Evolutionary conservation across 306 rosid species (phyloP).

Genomic region (Quercus alba): DNA sequence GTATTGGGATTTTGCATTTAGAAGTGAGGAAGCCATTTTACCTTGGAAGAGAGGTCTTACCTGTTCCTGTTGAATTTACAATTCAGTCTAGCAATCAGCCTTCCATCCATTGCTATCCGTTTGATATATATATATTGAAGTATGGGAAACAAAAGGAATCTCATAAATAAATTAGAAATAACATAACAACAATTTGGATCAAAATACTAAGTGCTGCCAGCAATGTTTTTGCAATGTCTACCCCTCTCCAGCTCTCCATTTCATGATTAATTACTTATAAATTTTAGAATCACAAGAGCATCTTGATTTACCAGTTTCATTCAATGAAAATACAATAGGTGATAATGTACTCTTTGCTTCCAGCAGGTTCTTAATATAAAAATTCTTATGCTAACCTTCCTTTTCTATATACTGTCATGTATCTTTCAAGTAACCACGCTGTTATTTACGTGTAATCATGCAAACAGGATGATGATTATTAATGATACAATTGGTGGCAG

Average conservation of each 20-base stretch:
- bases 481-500: too few species aligned
- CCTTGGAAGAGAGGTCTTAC: neutral
- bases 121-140: neutral
- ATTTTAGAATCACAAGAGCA: too few species aligned
- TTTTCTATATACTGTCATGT: too few species aligned
- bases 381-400: too few species aligned
- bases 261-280: neutral
- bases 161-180: constrained; percentile 1
- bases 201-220: neutral
- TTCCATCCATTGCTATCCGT: neutral
- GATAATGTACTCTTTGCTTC: too few species aligned
- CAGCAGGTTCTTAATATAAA: too few species aligned
- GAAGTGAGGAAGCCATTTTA: neutral
- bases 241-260: constrained; percentile 10
- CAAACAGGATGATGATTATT: too few species aligned
- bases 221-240: constrained; percentile 21
- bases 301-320: too few species aligned
- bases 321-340: too few species aligned
- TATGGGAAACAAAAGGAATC: neutral
- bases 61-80: neutral
- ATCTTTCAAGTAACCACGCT: too few species aligned
- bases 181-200: constrained; percentile 1
- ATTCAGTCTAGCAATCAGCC: neutral
- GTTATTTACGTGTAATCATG: too few species aligned
- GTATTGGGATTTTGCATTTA: neutral